A percentile compares a stretch with the other conserved stretches of the same genome.
phyloP scores from a whole-genome alignment of 169 alveolate genomes.

The Plasmodium gaboni region DNA sequence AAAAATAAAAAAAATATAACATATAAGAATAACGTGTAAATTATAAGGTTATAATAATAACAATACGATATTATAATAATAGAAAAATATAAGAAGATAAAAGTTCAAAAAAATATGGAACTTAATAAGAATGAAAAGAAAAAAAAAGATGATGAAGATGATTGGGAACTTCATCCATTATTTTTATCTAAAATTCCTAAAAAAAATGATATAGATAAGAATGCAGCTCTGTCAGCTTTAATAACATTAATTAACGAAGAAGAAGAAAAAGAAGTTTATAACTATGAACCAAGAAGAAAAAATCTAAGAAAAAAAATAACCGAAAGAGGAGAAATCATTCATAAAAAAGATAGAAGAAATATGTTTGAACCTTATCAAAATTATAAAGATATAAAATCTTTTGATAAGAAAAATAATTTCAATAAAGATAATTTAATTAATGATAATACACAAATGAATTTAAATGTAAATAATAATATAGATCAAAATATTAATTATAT shows the following conservation, averaged over 20 bases:
- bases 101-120: no score
- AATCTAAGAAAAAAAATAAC: slow-evolving; percentile 69
- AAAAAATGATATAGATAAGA: slow-evolving; percentile 70
- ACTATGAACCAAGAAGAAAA: slow-evolving; percentile 75
- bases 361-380: slow-evolving; percentile 57
- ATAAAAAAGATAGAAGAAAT: slow-evolving; percentile 72
- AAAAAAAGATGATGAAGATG: slow-evolving; percentile 49
- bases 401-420: not conserved
- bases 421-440: slow-evolving; percentile 7
- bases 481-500: slow-evolving; percentile 6
- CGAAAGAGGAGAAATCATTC: slow-evolving; percentile 60
- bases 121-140: slow-evolving; percentile 15
- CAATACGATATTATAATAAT: no score
- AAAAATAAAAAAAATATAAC: no score
- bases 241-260: slow-evolving; percentile 73
- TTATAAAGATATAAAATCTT: slow-evolving; percentile 8
- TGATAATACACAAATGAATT: not conserved
- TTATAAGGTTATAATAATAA: no score
- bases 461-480: not conserved
- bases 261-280: slow-evolving; percentile 70
- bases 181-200: slow-evolving; percentile 74
- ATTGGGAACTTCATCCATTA: slow-evolving; percentile 76
- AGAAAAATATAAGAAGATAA: no score
- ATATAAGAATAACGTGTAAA: no score
- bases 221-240: slow-evolving; percentile 69